A percentile compares a stretch with the other conserved stretches of the same genome.
phyloP scores from a whole-genome alignment of 2,329 filamentous ascomycete species.

The Aspergillus fischeri region DNA sequence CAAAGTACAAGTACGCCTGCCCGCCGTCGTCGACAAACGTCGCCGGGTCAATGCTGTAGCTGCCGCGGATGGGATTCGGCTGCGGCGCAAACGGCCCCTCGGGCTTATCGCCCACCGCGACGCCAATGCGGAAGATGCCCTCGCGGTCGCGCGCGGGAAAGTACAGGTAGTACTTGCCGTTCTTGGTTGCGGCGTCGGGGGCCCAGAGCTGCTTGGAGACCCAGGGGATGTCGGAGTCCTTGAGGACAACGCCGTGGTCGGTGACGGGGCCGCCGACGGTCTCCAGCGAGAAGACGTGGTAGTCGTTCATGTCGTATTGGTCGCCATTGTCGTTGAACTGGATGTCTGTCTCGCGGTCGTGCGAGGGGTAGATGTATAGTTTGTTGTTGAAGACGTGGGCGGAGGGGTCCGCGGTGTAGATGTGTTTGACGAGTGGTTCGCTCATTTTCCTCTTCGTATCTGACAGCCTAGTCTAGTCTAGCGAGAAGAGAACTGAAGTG shows the following conservation, averaged over 20 bases:
- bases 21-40: slow-evolving; percentile 68
- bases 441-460: slow-evolving; percentile 2
- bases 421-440: slow-evolving; percentile 64
- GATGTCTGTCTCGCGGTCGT: slow-evolving; percentile 72
- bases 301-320: slow-evolving; percentile 80
- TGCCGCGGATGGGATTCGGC: slow-evolving; percentile 60
- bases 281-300: slow-evolving; percentile 69
- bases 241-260: slow-evolving; percentile 69
- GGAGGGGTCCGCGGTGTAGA: slow-evolving; percentile 77
- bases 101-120: slow-evolving; percentile 60
- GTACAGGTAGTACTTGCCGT: slow-evolving; percentile 71
- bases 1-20: slow-evolving; percentile 67
- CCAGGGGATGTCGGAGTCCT: slow-evolving; percentile 66
- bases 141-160: slow-evolving; percentile 71
- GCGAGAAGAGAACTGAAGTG: not conserved
- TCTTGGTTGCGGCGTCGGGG: slow-evolving; percentile 66
- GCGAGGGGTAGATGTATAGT: slow-evolving; percentile 76
- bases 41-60: slow-evolving; percentile 73
- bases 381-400: slow-evolving; percentile 73
- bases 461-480: not conserved
- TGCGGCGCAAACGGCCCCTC: slow-evolving; percentile 68
- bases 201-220: slow-evolving; percentile 77
- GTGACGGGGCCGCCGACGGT: slow-evolving; percentile 56
- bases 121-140: slow-evolving; percentile 69
- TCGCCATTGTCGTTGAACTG: slow-evolving; percentile 78